Base-by-base conservation (phyloP, 129 eudicot species). In the Erigeron canadensis region DNA sequence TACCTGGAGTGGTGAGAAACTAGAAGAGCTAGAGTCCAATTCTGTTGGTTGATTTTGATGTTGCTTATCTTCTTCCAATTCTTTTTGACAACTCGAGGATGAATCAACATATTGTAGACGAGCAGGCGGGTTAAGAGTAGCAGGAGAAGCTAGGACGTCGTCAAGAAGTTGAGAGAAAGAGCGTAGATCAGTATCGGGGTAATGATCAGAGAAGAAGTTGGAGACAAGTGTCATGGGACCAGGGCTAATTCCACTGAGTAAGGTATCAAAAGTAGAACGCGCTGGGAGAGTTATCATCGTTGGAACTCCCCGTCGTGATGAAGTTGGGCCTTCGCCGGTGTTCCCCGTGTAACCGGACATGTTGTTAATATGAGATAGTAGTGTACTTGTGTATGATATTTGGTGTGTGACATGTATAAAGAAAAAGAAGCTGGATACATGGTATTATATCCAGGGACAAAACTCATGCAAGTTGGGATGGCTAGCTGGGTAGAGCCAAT, bases 151-250 rank as follows among this genome's bases (percentile, higher is more conserved):
- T 17, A 70, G 11, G 71, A 56, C 28, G 70, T 48, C 72, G 12
- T 48, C 50, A 21, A 78, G 51, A 72, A 78, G 67, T 34, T 66
- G 63, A 37, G 78, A 71, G 60, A 71, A 57, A 13, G 78, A 64
- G 39, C 8, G 38, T 13, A 71, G 44, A 56, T 78, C 78, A 19
- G 63, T 43, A 39, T 78, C 68, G 0, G 74, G 74, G 54, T 71
- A 78, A 16, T 72, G 68, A 45, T 78, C 82, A 18, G 69, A 57
- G 22, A 78, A 71, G 19, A 71, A 78, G 41, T 72, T 78, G 42
- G 82, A 78, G 51, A 78, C 82, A 6, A 78, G 48, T 8, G 82
- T 78, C 82, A 78, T 72, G 63, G 81, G 81, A 13, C 81, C 81
- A 1, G 71, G 81, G 71, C 76, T 62, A 69, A 77, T 19, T 17